Percentiles rank a stretch among this genome's conserved stretches.
These are phyloP conservation scores for Daldinia concentrica DNA, from an alignment of 495 filamentous ascomycete genomes.

Conservation along the genomic window DNA sequence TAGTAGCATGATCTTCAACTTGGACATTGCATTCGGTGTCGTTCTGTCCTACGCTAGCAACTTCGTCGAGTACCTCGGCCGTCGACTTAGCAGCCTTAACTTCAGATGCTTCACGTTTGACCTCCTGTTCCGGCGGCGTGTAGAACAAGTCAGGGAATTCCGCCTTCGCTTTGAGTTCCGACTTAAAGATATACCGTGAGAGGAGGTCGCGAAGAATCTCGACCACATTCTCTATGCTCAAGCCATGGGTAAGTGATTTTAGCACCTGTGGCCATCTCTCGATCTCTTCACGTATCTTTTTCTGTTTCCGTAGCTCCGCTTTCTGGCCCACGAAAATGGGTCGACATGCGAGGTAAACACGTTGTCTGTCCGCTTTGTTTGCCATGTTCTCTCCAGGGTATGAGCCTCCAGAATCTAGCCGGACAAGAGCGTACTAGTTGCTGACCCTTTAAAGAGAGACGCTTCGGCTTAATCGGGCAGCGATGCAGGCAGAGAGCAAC, in stretches of 20 bases:
- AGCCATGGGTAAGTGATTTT: slow-evolving; percentile 38
- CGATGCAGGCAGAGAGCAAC: slow-evolving; percentile 3
- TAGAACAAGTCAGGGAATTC: slow-evolving; percentile 50
- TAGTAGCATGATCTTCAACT: background rate
- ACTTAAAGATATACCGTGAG: slow-evolving; percentile 45
- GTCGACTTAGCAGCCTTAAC: slow-evolving; percentile 41
- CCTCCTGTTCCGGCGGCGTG: slow-evolving; percentile 38
- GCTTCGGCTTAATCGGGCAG: slow-evolving; percentile 17
- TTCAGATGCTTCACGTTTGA: slow-evolving; percentile 42
- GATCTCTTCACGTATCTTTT: slow-evolving; percentile 45
- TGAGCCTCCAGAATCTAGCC: background rate
- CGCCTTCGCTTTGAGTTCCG: slow-evolving; percentile 47
- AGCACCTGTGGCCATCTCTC: slow-evolving; percentile 37
- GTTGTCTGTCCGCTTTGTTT: slow-evolving; percentile 27
- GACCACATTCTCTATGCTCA: slow-evolving; percentile 42
- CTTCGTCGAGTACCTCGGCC: slow-evolving; percentile 44
- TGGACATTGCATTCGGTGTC: slow-evolving; percentile 19
- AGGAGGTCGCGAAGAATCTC: slow-evolving; percentile 46
- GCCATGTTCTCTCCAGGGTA: slow-evolving; percentile 9
- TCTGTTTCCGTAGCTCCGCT: slow-evolving; percentile 45
- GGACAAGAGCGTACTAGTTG: background rate
- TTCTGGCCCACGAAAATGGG: slow-evolving; percentile 47
- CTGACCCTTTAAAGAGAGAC: background rate
- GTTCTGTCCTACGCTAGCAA: slow-evolving; percentile 32
- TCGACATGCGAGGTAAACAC: slow-evolving; percentile 48